Evolutionary conservation across 352 stramenopile species (phyloP).

Genomic region (Phytopythium delawarense): DNA sequence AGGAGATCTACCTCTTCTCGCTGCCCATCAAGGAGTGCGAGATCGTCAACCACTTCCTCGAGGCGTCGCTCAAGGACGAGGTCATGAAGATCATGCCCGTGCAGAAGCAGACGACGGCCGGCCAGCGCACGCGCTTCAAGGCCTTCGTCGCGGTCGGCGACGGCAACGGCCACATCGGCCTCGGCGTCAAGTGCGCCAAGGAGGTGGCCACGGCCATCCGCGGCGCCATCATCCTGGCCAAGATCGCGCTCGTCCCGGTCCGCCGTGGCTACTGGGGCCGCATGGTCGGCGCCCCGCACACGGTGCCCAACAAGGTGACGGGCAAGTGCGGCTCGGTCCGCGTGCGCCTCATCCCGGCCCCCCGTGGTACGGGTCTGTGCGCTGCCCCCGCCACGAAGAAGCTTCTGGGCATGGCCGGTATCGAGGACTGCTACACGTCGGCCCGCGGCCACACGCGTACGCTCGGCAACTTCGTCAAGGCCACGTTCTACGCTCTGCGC

Average conservation of each 20-base stretch:
- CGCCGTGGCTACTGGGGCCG: slow-evolving; percentile 99
- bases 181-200: slow-evolving; percentile 99
- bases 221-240: slow-evolving; percentile 98
- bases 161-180: slow-evolving; percentile 97
- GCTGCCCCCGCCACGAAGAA: slow-evolving; percentile 98
- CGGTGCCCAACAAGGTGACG: slow-evolving; percentile 98
- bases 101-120: slow-evolving; percentile 99
- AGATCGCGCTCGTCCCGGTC: slow-evolving; percentile 98
- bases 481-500: slow-evolving; percentile 97
- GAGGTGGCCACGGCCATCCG: slow-evolving; percentile 99
- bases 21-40: slow-evolving; percentile 99
- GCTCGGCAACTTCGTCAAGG: slow-evolving; percentile 99
- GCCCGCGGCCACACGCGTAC: slow-evolving; percentile 97
- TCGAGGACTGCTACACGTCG: slow-evolving; percentile 98
- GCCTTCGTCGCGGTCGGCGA: slow-evolving; percentile 99
- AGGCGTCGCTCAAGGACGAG: slow-evolving; percentile 98
- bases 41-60: slow-evolving; percentile 99
- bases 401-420: slow-evolving; percentile 98
- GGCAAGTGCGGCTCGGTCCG: slow-evolving; percentile 99
- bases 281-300: slow-evolving; percentile 94
- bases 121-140: slow-evolving; percentile 99
- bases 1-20: slow-evolving; percentile 99
- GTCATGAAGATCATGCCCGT: slow-evolving; percentile 99
- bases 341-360: slow-evolving; percentile 98
- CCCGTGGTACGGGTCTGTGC: slow-evolving; percentile 99